phyloP scores from a whole-genome alignment of 768 basidiomycete species.

The Dacryopinax primogenitus region DNA sequence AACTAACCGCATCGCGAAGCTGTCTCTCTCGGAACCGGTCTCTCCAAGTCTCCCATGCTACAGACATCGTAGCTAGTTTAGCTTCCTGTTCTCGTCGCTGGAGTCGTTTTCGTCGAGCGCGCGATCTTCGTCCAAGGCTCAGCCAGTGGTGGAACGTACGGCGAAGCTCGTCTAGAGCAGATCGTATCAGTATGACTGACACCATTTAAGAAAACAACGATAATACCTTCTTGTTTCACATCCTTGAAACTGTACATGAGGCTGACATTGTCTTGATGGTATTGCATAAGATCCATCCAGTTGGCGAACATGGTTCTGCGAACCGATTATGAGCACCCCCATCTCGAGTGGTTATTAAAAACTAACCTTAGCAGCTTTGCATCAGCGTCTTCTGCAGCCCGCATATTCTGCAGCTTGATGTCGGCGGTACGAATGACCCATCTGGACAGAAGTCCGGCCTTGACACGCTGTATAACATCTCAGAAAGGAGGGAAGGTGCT shows the following conservation, averaged over 20 bases:
- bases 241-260: conserved; percentile 76
- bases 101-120: conserved; percentile 48
- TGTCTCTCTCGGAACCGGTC: conserved; percentile 53
- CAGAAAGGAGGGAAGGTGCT: conserved; percentile 21
- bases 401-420: conserved; percentile 59
- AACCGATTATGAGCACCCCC: not conserved
- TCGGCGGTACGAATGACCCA: conserved; percentile 69
- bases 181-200: not conserved
- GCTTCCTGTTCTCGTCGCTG: conserved; percentile 52
- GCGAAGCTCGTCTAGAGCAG: conserved; percentile 45
- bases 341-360: too few species aligned
- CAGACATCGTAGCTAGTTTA: conserved; percentile 37
- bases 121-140: conserved; percentile 42
- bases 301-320: conserved; percentile 46
- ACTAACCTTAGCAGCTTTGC: conserved; percentile 30
- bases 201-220: not conserved
- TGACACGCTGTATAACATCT: conserved; percentile 17
- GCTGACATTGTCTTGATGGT: conserved; percentile 57
- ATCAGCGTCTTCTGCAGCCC: conserved; percentile 40
- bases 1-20: conserved; percentile 29
- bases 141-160: conserved; percentile 63
- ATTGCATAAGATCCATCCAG: conserved; percentile 51
- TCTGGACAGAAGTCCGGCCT: conserved; percentile 35
- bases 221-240: conserved; percentile 63
- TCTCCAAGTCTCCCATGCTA: conserved; percentile 69